phyloP scores from a whole-genome alignment of 2,329 filamentous ascomycete genomes.

The Lojkania enalia region DNA sequence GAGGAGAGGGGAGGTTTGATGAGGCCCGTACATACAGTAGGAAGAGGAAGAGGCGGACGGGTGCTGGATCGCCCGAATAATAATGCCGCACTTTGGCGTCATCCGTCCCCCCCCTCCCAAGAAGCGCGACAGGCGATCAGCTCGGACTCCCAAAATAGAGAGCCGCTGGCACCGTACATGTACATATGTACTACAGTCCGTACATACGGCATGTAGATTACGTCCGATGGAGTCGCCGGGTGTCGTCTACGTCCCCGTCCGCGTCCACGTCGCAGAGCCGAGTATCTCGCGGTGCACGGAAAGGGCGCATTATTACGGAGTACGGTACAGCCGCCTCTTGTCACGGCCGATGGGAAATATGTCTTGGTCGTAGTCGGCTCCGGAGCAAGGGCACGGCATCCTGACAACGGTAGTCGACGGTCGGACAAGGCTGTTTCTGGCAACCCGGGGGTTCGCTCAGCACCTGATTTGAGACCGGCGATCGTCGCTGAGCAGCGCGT shows the following conservation, averaged over 20 bases:
- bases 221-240: no score
- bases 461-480: not conserved
- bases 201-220: not conserved
- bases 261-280: conserved; percentile 7
- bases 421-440: conserved; percentile 5
- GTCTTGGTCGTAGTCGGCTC: no score
- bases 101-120: conserved; percentile 14
- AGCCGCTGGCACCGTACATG: not conserved
- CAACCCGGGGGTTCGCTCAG: conserved; percentile 1
- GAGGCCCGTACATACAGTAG: no score
- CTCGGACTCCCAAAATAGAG: conserved; percentile 6
- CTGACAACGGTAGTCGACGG: not conserved
- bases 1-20: conserved; percentile 6
- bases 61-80: conserved; percentile 7
- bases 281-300: not conserved
- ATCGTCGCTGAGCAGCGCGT: not conserved
- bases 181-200: not conserved
- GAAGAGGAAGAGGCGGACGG: not conserved
- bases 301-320: not conserved
- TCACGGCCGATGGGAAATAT: no score
- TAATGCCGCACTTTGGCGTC: conserved; percentile 18
- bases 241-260: no score
- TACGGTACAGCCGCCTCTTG: no score
- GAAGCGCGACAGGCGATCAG: conserved; percentile 2
- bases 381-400: not conserved